Evolutionary conservation across 768 basidiomycete genomes (phyloP).

Genomic region (Gautieria morchelliformis): DNA sequence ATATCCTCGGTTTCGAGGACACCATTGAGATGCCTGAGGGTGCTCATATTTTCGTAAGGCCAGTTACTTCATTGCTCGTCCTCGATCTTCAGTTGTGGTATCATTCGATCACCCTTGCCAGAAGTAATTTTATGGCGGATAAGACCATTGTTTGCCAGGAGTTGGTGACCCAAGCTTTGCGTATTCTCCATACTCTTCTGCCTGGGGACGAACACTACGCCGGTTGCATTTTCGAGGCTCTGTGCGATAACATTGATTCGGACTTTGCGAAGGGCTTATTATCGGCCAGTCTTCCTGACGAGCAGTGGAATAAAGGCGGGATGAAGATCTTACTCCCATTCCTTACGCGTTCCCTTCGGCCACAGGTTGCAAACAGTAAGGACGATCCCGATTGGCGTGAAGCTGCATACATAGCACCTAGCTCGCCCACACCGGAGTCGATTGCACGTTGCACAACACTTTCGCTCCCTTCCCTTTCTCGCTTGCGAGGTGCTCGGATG

Average conservation of each 20-base stretch:
- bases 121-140: background rate
- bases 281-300: constrained; percentile 27
- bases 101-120: constrained; percentile 20
- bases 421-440: constrained; percentile 40
- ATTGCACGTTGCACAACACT: constrained; percentile 24
- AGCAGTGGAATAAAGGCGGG: constrained; percentile 44
- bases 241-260: background rate
- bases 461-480: constrained; percentile 7
- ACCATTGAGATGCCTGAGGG: constrained; percentile 17
- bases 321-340: constrained; percentile 50
- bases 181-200: constrained; percentile 42
- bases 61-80: constrained; percentile 44
- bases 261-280: constrained; percentile 34
- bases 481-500: constrained; percentile 1
- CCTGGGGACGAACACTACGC: constrained; percentile 71
- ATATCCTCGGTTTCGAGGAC: background rate
- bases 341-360: constrained; percentile 37
- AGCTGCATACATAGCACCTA: constrained; percentile 41
- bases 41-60: constrained; percentile 32
- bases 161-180: constrained; percentile 60
- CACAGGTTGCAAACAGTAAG: constrained; percentile 14
- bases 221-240: constrained; percentile 27
- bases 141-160: constrained; percentile 41
- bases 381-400: constrained; percentile 6
- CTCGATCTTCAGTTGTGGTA: constrained; percentile 52